A percentile compares a stretch with the other conserved stretches of the same genome.
These are phyloP conservation scores for Poterioochromonas sp. DNA, from an alignment of 352 stramenopile species.

Conservation along the genomic window DNA sequence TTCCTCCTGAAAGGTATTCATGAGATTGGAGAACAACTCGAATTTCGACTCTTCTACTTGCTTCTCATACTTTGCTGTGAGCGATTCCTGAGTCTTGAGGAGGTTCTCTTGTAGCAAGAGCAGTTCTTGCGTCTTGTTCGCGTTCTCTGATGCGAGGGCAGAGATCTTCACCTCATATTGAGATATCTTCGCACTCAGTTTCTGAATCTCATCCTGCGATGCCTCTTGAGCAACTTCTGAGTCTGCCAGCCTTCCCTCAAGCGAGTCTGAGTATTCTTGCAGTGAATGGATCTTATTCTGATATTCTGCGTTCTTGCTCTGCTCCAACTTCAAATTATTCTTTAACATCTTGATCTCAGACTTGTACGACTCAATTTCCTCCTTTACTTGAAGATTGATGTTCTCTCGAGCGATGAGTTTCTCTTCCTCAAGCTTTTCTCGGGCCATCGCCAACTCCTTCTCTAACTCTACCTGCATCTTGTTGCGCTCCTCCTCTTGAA, in stretches of 20 bases:
- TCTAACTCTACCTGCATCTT: constrained; percentile 42
- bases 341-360: constrained; percentile 27
- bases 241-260: constrained; percentile 23
- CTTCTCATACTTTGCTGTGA: not conserved
- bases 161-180: not conserved
- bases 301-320: not conserved
- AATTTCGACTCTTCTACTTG: constrained; percentile 24
- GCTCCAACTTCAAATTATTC: not conserved
- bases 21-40: constrained; percentile 19
- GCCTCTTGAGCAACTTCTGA: constrained; percentile 17
- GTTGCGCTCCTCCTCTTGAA: constrained; percentile 50
- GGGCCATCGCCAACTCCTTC: constrained; percentile 10
- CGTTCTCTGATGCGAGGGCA: not conserved
- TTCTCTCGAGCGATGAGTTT: not conserved
- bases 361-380: not conserved
- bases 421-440: constrained; percentile 12
- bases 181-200: not conserved
- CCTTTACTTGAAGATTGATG: not conserved
- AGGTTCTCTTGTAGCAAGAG: not conserved
- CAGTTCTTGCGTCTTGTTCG: not conserved
- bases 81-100: not conserved
- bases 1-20: constrained; percentile 30
- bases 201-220: not conserved
- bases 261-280: not conserved
- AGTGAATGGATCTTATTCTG: not conserved